Evolutionary conservation across 352 stramenopile species (phyloP).

Genomic region (Albugo laibachii): DNA sequence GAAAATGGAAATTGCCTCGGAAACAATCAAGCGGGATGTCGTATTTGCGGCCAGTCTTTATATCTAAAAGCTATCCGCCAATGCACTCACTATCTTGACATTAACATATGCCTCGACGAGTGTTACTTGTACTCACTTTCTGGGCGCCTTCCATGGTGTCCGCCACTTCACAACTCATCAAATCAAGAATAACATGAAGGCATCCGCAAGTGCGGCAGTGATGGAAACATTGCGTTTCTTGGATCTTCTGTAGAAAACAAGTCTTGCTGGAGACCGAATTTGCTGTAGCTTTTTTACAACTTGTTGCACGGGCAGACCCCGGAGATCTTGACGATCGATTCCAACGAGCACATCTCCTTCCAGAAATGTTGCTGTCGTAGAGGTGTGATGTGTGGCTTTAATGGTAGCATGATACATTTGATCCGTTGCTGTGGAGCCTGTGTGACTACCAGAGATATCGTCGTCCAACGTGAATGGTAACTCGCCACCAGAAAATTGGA

Average conservation of each 20-base stretch:
- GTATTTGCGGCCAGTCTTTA: slow-evolving; percentile 95
- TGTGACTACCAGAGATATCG: too few species aligned
- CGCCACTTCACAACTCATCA: slow-evolving; percentile 10
- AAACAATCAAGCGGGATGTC: slow-evolving; percentile 95
- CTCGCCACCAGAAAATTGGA: slow-evolving; percentile 26
- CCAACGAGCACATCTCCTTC: slow-evolving; percentile 58
- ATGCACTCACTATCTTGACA: too few species aligned
- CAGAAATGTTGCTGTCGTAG: slow-evolving; percentile 13
- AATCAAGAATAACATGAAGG: slow-evolving; percentile 47
- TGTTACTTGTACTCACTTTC: too few species aligned
- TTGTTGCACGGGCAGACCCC: slow-evolving; percentile 37
- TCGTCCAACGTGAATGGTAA: slow-evolving; percentile 12
- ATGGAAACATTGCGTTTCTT: slow-evolving; percentile 11
- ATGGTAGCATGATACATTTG: slow-evolving; percentile 35
- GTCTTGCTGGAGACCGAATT: slow-evolving; percentile 22
- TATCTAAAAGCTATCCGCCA: slow-evolving; percentile 12
- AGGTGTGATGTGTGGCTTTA: slow-evolving; percentile 2
- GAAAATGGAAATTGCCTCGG: slow-evolving; percentile 95
- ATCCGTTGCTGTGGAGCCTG: slow-evolving; percentile 16
- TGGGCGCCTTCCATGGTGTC: too few species aligned
- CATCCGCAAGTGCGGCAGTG: slow-evolving; percentile 27
- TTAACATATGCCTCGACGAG: too few species aligned
- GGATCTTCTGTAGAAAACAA: slow-evolving; percentile 36
- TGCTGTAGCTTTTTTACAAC: slow-evolving; percentile 21
- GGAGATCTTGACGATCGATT: slow-evolving; percentile 37